These are phyloP conservation scores for Trichoderma orchidacearum DNA, from an alignment of 495 filamentous ascomycete genomes.

Conservation along the genomic window DNA sequence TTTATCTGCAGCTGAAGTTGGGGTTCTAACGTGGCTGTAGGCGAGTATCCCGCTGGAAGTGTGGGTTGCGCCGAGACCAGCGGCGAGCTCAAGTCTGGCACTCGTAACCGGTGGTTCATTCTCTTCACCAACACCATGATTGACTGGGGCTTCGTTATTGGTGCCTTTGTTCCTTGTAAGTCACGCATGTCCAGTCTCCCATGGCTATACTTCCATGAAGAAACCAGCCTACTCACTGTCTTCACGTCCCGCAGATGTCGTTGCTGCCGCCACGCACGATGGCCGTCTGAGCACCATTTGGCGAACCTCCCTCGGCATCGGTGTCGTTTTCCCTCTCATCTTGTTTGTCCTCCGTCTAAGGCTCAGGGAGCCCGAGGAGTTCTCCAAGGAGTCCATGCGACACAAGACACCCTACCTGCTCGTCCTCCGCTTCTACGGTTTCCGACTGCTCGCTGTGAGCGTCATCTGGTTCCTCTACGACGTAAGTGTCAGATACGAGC, in stretches of 20 bases:
- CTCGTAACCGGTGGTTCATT: slow-evolving; percentile 81
- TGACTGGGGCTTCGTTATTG: slow-evolving; percentile 65
- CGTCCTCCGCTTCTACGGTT: slow-evolving; percentile 44
- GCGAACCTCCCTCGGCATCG: slow-evolving; percentile 65
- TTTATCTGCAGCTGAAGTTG: slow-evolving; percentile 50
- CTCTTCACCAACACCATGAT: slow-evolving; percentile 88
- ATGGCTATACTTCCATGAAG: not conserved
- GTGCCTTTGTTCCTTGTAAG: slow-evolving; percentile 50
- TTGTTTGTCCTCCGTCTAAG: slow-evolving; percentile 64
- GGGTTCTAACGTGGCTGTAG: slow-evolving; percentile 16
- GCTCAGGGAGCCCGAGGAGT: slow-evolving; percentile 74
- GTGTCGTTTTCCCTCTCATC: slow-evolving; percentile 62
- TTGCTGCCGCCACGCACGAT: slow-evolving; percentile 56
- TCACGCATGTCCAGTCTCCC: not conserved
- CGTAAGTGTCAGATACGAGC: slow-evolving; percentile 15
- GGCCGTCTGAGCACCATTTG: slow-evolving; percentile 59
- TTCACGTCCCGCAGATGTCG: slow-evolving; percentile 24
- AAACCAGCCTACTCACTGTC: slow-evolving; percentile 21
- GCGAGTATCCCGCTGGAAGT: slow-evolving; percentile 83
- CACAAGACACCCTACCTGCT: slow-evolving; percentile 43
- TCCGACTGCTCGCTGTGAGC: slow-evolving; percentile 51
- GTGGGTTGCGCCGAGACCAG: slow-evolving; percentile 76
- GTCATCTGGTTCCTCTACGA: slow-evolving; percentile 92
- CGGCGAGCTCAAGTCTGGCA: slow-evolving; percentile 67
- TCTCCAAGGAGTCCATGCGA: slow-evolving; percentile 42